Evolutionary conservation across 2,329 filamentous ascomycete species (phyloP), one percentile per base, ranked within the genome.

Genomic region (Alternaria alternata): DNA sequence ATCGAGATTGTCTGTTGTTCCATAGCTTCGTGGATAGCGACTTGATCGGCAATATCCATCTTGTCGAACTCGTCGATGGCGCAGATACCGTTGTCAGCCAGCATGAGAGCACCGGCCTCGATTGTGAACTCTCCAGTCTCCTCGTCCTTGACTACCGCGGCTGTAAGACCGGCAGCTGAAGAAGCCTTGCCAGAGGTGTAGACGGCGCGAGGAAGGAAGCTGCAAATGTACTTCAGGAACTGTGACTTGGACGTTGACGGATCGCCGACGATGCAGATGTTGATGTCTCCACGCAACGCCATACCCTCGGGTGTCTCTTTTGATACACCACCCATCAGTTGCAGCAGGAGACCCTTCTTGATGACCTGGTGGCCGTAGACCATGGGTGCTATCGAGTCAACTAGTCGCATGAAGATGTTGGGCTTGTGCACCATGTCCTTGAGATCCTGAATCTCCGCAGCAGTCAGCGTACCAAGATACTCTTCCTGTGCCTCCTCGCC

Each of bases 1-100:
- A 99, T 99, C 8, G 93, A 97, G 67, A 99, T 99, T 5, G 95
- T 99, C 81, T 99, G 95, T 83, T 99, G 95, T 87, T 99, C 95
- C 95, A 99, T 99, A 61, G 95, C 95, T 88, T 99, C 95, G 86
- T 99, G 95, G 74, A 99, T 99, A 67, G 95, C 95, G 56, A 99
- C 95, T 81, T 99, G 95, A 78, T 99, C 95, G 53, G 84, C 89
- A 63, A 99, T 91, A 73, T 99, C 95, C 95, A 99, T 99, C 83
- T 99, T 99, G 87, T 99, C 95, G 71, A 99, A 99, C 78, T 99
- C 95, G 76, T 99, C 95, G 76, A 99, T 99, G 61, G 93, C 94
- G 79, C 95, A 99, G 71, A 98, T 96, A 54, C 95, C 95, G 68
- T 97, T 97, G 74, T 98, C 88, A 22, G 95, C 95, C 62, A 99